Conservation (phyloP, 2,329 filamentous ascomycete species). For the Fusarium illudens region DNA sequence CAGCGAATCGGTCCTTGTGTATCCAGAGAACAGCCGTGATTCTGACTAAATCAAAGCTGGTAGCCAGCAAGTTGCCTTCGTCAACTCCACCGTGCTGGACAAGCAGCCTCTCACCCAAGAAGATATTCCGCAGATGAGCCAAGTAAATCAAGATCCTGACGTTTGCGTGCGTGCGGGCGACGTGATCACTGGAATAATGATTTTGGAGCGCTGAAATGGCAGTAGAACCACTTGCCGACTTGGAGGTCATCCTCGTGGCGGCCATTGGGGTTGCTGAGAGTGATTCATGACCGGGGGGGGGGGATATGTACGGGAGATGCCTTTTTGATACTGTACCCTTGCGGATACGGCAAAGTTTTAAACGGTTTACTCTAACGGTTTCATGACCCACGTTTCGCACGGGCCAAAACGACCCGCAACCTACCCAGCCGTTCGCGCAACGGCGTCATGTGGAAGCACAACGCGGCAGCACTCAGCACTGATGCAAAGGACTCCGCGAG, state of each 20-base stretch:
- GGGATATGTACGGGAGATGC: conserved; percentile 1
- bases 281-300: neutral
- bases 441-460: neutral
- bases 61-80: conserved; percentile 53
- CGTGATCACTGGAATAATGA: too few relatives aligned
- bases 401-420: neutral
- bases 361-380: too few relatives aligned
- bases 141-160: conserved; percentile 57
- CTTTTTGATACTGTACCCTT: too few relatives aligned
- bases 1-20: conserved; percentile 55
- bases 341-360: too few relatives aligned
- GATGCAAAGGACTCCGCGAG: neutral
- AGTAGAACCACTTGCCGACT: too few relatives aligned
- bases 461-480: too few relatives aligned
- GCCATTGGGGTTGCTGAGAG: conserved; percentile 55
- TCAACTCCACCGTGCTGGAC: conserved; percentile 53
- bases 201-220: too few relatives aligned
- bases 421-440: neutral
- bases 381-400: neutral
- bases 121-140: conserved; percentile 63
- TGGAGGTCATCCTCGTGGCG: too few relatives aligned
- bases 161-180: too few relatives aligned
- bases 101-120: conserved; percentile 66
- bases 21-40: conserved; percentile 58
- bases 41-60: conserved; percentile 58